phyloP scores from a whole-genome alignment of 768 basidiomycete species.

The Ramaria rubella region DNA sequence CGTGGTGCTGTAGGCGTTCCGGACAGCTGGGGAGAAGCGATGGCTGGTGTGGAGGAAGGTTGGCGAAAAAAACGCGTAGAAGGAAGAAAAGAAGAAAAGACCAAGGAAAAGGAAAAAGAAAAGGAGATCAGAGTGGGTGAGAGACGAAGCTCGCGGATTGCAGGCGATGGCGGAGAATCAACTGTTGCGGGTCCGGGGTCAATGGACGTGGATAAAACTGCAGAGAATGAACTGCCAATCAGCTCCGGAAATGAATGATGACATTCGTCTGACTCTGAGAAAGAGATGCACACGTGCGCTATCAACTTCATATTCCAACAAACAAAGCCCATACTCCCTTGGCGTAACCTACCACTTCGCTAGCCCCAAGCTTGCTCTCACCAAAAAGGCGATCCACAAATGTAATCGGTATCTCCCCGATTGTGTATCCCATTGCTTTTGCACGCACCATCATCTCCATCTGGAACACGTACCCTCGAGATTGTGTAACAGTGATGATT shows the following conservation, averaged over 20 bases:
- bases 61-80: neutral
- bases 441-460: conserved; percentile 98
- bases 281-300: neutral
- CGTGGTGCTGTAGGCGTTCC: conserved; percentile 20
- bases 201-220: neutral
- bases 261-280: neutral
- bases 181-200: neutral
- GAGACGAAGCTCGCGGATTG: conserved; percentile 10
- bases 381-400: conserved; percentile 93
- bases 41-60: conserved; percentile 4
- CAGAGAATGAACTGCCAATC: neutral
- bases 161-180: conserved; percentile 1
- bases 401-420: conserved; percentile 90
- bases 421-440: conserved; percentile 70
- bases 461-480: conserved; percentile 93
- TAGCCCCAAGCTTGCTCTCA: conserved; percentile 85
- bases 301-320: conserved; percentile 48
- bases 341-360: conserved; percentile 81
- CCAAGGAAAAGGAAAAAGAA: conserved; percentile 3
- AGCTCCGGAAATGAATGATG: neutral
- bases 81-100: neutral
- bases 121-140: conserved; percentile 8
- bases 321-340: conserved; percentile 83
- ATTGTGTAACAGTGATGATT: conserved; percentile 78
- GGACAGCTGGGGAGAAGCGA: conserved; percentile 14